Conservation (phyloP, 345 rosid species). For the Chamaenerion angustifolium region DNA sequence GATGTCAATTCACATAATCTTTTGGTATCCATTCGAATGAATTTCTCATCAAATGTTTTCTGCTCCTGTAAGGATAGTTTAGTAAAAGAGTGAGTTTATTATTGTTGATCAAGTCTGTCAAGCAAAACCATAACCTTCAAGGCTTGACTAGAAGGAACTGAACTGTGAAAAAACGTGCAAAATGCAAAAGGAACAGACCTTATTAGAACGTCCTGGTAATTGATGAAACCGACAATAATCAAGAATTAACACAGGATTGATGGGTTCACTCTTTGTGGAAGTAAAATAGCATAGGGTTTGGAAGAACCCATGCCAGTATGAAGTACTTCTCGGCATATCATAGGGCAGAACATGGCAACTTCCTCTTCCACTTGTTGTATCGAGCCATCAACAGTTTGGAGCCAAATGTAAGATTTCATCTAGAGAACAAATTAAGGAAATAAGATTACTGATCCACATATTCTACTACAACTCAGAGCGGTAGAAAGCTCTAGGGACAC, state of each 20-base stretch:
- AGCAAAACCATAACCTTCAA: background rate
- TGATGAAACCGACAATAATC: slow-evolving; percentile 89
- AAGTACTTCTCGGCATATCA: slow-evolving; percentile 73
- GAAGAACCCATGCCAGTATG: slow-evolving; percentile 75
- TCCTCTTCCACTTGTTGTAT: slow-evolving; percentile 84
- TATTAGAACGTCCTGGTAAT: slow-evolving; percentile 63
- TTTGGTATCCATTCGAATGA: slow-evolving; percentile 75
- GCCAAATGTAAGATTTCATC: slow-evolving; percentile 80
- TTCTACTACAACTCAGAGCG: too few species aligned
- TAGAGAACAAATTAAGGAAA: slow-evolving; percentile 9
- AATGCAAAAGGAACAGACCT: slow-evolving; percentile 21
- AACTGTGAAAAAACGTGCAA: background rate
- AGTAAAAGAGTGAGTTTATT: slow-evolving; percentile 2
- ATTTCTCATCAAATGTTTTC: slow-evolving; percentile 69
- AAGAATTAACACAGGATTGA: slow-evolving; percentile 59
- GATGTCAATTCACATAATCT: slow-evolving; percentile 83
- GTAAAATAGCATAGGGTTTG: slow-evolving; percentile 61
- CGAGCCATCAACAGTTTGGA: slow-evolving; percentile 78
- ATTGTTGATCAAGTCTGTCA: background rate
- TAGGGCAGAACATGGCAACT: slow-evolving; percentile 87
- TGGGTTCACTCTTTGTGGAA: slow-evolving; percentile 78
- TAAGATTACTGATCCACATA: too few species aligned
- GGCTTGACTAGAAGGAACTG: background rate
- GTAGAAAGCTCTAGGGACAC: too few species aligned
- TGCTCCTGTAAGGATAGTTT: slow-evolving; percentile 39